Conservation (phyloP, 1,284 basidiomycete species). For the Trametes sp. region DNA sequence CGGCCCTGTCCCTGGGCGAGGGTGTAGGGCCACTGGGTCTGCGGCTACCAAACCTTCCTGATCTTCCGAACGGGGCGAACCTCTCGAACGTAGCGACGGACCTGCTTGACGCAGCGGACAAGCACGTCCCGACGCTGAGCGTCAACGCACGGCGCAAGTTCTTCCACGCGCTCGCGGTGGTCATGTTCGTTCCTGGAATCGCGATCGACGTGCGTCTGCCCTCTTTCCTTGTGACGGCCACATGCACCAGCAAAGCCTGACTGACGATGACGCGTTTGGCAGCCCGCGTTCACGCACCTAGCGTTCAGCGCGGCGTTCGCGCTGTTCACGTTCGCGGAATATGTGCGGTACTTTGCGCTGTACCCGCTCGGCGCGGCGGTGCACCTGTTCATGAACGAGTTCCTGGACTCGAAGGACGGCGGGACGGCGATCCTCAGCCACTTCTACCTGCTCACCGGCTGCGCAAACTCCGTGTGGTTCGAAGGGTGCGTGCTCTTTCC, state of each 20-base stretch:
- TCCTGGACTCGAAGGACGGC: constrained; percentile 93
- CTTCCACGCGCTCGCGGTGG: constrained; percentile 95
- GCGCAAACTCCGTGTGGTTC: constrained; percentile 93
- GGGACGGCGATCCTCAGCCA: constrained; percentile 98
- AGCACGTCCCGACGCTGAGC: constrained; percentile 87
- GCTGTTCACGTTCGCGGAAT: constrained; percentile 94
- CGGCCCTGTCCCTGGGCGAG: constrained; percentile 34
- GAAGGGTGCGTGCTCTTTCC: constrained; percentile 75
- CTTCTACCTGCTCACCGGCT: constrained; percentile 96
- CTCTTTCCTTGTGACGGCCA: no score
- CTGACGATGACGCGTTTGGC: constrained; percentile 31
- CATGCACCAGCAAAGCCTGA: not conserved
- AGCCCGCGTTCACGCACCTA: constrained; percentile 97
- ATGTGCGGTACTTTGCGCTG: constrained; percentile 96
- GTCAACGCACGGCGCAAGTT: constrained; percentile 97
- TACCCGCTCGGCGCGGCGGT: constrained; percentile 95
- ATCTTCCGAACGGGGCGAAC: constrained; percentile 46
- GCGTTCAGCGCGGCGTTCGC: constrained; percentile 95
- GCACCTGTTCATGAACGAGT: constrained; percentile 98
- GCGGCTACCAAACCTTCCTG: constrained; percentile 58
- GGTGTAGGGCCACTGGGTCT: constrained; percentile 47
- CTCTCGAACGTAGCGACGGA: constrained; percentile 79
- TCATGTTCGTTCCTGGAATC: constrained; percentile 96
- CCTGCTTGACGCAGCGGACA: constrained; percentile 86
- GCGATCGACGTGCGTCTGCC: constrained; percentile 82